A percentile compares a stretch with the other conserved stretches of the same genome.
Evolutionary conservation across 2,329 filamentous ascomycete genomes (phyloP).

Genomic region (Hypoxylon sp.): DNA sequence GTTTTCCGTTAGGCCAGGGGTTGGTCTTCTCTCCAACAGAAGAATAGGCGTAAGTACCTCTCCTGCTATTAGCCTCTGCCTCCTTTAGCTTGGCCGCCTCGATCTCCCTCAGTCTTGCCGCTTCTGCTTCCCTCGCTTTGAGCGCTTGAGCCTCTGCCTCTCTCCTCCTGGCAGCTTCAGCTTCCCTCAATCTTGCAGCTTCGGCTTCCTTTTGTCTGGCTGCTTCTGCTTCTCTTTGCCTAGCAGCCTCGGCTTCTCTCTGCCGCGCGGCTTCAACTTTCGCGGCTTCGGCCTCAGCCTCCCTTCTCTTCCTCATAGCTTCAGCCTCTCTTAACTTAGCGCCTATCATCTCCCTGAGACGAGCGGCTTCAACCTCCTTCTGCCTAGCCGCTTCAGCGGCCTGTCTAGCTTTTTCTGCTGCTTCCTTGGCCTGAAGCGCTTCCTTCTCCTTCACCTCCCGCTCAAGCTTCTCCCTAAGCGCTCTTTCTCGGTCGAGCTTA

Average conservation of each 20-base stretch:
- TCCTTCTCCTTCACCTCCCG: slow-evolving; percentile 56
- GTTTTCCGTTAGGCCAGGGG: slow-evolving; percentile 75
- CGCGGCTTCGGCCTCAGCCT: slow-evolving; percentile 1
- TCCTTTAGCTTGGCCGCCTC: slow-evolving; percentile 45
- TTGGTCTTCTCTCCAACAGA: slow-evolving; percentile 76
- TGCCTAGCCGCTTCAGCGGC: slow-evolving; percentile 53
- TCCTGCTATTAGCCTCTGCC: slow-evolving; percentile 54
- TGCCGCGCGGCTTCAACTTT: slow-evolving; percentile 2
- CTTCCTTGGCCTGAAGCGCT: slow-evolving; percentile 44
- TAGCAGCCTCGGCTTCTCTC: background rate
- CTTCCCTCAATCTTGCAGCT: background rate
- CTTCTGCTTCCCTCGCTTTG: slow-evolving; percentile 46
- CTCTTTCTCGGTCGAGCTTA: slow-evolving; percentile 55
- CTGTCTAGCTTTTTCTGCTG: slow-evolving; percentile 48
- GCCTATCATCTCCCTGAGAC: slow-evolving; percentile 37
- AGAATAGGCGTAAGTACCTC: slow-evolving; percentile 71
- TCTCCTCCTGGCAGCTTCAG: background rate
- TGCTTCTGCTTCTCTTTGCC: background rate
- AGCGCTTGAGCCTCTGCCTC: slow-evolving; percentile 45
- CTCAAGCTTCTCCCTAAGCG: slow-evolving; percentile 61
- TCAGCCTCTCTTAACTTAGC: slow-evolving; percentile 35
- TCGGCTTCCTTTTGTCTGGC: background rate
- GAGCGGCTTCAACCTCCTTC: slow-evolving; percentile 49
- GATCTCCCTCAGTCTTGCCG: slow-evolving; percentile 47
- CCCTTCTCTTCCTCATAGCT: slow-evolving; percentile 24